These are phyloP conservation scores for Phytophthora litchii DNA, from an alignment of 352 stramenopile species.

Conservation along the genomic window DNA sequence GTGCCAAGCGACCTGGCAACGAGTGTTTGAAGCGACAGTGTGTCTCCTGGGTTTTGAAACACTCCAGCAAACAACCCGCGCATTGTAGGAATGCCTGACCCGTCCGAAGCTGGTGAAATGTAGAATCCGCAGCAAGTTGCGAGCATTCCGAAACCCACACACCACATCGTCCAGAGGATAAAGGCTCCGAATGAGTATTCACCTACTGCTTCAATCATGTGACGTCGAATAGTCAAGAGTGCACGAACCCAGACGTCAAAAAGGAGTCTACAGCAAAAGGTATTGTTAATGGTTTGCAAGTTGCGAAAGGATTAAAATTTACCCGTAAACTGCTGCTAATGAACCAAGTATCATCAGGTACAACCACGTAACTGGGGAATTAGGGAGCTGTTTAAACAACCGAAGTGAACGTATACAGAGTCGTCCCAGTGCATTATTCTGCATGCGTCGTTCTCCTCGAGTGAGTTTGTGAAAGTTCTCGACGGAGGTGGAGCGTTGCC, in stretches of 20 bases:
- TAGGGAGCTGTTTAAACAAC: conserved; percentile 79
- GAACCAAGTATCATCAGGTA: conserved; percentile 69
- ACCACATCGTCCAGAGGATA: conserved; percentile 75
- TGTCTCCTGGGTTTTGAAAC: conserved; percentile 73
- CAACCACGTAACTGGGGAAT: conserved; percentile 84
- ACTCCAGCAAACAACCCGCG: conserved; percentile 74
- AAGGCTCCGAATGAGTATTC: conserved; percentile 67
- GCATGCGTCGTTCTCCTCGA: conserved; percentile 54
- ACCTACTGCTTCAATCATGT: conserved; percentile 54
- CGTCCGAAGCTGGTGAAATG: conserved; percentile 61
- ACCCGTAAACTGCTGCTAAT: conserved; percentile 72
- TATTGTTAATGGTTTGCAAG: neutral
- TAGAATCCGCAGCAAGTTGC: conserved; percentile 63
- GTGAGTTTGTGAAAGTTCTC: conserved; percentile 70
- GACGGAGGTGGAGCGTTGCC: conserved; percentile 66
- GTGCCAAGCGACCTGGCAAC: conserved; percentile 73
- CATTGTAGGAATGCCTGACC: conserved; percentile 78
- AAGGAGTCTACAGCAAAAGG: conserved; percentile 42
- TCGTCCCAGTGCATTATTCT: conserved; percentile 53
- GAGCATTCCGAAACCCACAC: conserved; percentile 49
- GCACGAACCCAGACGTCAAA: conserved; percentile 71
- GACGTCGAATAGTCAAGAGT: conserved; percentile 55
- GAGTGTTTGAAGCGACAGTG: conserved; percentile 67
- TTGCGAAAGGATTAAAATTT: conserved; percentile 2
- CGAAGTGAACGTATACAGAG: conserved; percentile 63